Percentiles rank a stretch among this genome's conserved stretches.
Evolutionary conservation across 2,329 filamentous ascomycete genomes (phyloP).

Genomic region (Botrytis fragariae): DNA sequence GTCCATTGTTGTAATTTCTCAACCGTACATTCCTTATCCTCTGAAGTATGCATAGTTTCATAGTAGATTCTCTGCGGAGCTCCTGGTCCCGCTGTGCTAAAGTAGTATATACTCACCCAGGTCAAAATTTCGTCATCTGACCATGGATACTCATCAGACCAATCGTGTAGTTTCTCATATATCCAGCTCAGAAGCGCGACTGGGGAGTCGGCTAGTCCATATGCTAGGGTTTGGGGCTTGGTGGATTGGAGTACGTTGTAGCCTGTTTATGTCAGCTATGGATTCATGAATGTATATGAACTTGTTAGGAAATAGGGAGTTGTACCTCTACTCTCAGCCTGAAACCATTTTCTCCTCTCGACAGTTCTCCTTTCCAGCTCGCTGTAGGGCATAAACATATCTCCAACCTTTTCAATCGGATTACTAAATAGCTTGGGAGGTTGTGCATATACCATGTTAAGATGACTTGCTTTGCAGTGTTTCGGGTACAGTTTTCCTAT

Average conservation of each 20-base stretch:
- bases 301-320: accelerated
- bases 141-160: slow-evolving; percentile 72
- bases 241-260: slow-evolving; percentile 63
- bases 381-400: slow-evolving; percentile 54
- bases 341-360: slow-evolving; percentile 57
- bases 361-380: slow-evolving; percentile 46
- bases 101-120: slow-evolving; percentile 67
- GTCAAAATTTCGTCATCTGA: slow-evolving; percentile 73
- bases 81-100: slow-evolving; percentile 37
- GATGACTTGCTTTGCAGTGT: slow-evolving; percentile 57
- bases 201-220: slow-evolving; percentile 63
- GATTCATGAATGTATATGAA: accelerated
- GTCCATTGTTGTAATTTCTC: neutral
- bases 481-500: slow-evolving; percentile 59
- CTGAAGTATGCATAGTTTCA: neutral
- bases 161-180: slow-evolving; percentile 76
- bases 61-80: neutral
- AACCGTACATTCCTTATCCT: neutral
- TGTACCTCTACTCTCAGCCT: slow-evolving; percentile 42
- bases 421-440: slow-evolving; percentile 51
- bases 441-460: slow-evolving; percentile 52
- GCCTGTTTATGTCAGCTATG: slow-evolving; percentile 39
- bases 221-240: slow-evolving; percentile 70
- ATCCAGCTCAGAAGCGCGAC: slow-evolving; percentile 73
- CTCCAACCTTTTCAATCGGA: slow-evolving; percentile 57